A percentile compares a stretch with the other conserved stretches of the same genome.
Conservation (phyloP, 1,284 basidiomycete species). For the Pseudozyma flocculosa region DNA sequence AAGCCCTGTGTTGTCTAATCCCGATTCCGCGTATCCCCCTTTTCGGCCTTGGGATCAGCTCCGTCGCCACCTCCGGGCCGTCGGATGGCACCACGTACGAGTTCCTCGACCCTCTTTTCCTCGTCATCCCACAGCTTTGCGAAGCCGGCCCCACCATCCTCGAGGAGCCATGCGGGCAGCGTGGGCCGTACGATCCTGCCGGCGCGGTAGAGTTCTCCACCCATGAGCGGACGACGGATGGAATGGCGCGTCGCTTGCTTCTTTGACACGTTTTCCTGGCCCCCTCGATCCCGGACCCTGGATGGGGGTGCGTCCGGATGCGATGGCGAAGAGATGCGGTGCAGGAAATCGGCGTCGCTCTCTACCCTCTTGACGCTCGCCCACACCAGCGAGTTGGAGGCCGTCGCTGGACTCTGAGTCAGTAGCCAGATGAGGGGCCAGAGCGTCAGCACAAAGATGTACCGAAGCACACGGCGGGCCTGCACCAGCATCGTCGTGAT, state of each 20-base stretch:
- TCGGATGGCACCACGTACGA: no score
- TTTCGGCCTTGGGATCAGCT: no score
- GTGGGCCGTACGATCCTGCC: slow-evolving; percentile 19
- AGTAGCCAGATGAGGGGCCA: slow-evolving; percentile 42
- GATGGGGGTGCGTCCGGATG: no score
- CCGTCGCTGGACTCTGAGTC: slow-evolving; percentile 27
- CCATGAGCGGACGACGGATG: background rate
- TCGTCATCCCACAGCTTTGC: slow-evolving; percentile 14
- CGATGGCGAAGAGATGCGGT: no score
- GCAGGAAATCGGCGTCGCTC: background rate
- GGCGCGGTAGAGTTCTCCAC: slow-evolving; percentile 19
- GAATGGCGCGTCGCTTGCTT: no score
- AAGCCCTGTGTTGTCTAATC: no score
- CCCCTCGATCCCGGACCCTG: no score
- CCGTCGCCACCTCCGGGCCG: no score
- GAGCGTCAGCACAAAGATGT: slow-evolving; percentile 7
- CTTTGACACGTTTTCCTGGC: no score
- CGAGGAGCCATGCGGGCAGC: slow-evolving; percentile 7
- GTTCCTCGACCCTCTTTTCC: slow-evolving; percentile 17
- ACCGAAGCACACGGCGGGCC: slow-evolving; percentile 11
- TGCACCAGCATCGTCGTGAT: no score
- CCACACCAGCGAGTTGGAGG: slow-evolving; percentile 39
- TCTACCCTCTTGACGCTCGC: slow-evolving; percentile 21
- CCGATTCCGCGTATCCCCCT: no score
- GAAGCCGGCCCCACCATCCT: slow-evolving; percentile 1